Percentiles rank a stretch among this genome's conserved stretches.
phyloP scores from a whole-genome alignment of 371 early-diverging fungal genomes.

The Phascolomyces articulosus region DNA sequence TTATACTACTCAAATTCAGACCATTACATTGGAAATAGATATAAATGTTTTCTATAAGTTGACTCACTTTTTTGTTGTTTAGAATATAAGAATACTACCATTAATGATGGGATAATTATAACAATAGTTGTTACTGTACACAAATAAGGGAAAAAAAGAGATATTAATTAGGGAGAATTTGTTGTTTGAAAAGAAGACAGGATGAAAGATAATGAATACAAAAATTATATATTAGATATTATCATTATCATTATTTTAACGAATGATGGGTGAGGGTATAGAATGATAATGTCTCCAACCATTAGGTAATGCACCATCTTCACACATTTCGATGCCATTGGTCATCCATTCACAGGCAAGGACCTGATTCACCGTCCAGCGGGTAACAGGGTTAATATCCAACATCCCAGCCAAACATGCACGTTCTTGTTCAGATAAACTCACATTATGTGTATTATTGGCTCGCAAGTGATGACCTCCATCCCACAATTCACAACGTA shows the following conservation, averaged over 20 bases:
- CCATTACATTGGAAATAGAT: too few species aligned
- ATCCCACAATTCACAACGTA: constrained; percentile 3
- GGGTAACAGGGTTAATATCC: constrained; percentile 48
- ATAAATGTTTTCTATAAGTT: too few species aligned
- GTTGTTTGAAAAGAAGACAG: not conserved
- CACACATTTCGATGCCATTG: constrained; percentile 40
- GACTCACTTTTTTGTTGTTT: too few species aligned
- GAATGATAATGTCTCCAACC: constrained; percentile 48
- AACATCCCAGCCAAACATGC: constrained; percentile 50
- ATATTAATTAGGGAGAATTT: too few species aligned
- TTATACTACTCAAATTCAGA: too few species aligned
- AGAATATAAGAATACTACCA: too few species aligned
- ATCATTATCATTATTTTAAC: not conserved
- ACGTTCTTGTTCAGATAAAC: constrained; percentile 19
- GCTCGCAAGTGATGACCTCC: not conserved
- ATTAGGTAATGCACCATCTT: constrained; percentile 42
- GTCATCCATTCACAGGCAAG: constrained; percentile 49
- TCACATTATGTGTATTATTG: not conserved
- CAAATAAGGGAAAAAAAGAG: too few species aligned
- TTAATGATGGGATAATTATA: too few species aligned
- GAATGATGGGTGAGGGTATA: not conserved
- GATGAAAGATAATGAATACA: not conserved
- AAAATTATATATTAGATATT: too few species aligned
- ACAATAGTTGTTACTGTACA: too few species aligned
- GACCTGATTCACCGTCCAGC: constrained; percentile 49